Evolutionary conservation across 768 basidiomycete species (phyloP).

Genomic region (Mycena galericulata): DNA sequence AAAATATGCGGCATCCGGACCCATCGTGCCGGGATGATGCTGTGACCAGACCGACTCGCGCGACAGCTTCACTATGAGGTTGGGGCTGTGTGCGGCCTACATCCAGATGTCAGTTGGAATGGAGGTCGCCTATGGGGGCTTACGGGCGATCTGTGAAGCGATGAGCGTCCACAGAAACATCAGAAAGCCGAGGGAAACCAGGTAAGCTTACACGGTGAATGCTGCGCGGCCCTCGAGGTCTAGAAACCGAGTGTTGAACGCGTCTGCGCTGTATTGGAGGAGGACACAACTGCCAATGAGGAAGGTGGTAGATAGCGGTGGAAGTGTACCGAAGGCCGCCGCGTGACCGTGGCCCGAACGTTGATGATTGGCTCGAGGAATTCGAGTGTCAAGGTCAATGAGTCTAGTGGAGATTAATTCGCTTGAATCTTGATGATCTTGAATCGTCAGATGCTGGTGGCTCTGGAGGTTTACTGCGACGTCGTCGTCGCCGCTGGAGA

Average conservation of each 20-base stretch:
- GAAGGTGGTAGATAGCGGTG: background rate
- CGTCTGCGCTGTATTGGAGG: constrained; percentile 74
- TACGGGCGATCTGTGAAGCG: constrained; percentile 30
- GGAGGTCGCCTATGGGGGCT: background rate
- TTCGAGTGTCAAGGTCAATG: no score
- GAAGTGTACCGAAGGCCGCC: no score
- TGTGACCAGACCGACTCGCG: constrained; percentile 77
- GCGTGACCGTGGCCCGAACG: no score
- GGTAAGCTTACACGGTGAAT: constrained; percentile 71
- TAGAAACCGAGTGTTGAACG: constrained; percentile 69
- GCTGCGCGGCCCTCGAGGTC: constrained; percentile 74
- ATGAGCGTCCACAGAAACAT: background rate
- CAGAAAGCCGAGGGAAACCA: constrained; percentile 6
- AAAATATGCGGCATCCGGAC: constrained; percentile 82
- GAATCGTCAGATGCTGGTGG: no score
- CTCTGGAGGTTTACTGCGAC: no score
- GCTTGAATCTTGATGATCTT: no score
- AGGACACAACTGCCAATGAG: constrained; percentile 56
- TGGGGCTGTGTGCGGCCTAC: constrained; percentile 69
- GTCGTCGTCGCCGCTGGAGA: no score
- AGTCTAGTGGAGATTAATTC: no score
- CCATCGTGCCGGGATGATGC: constrained; percentile 78
- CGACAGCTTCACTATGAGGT: constrained; percentile 71
- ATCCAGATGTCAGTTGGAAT: constrained; percentile 2
- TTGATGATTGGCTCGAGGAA: no score